phyloP scores from a whole-genome alignment of 2,329 filamentous ascomycete species.

The Botryosphaeria dothidea region DNA sequence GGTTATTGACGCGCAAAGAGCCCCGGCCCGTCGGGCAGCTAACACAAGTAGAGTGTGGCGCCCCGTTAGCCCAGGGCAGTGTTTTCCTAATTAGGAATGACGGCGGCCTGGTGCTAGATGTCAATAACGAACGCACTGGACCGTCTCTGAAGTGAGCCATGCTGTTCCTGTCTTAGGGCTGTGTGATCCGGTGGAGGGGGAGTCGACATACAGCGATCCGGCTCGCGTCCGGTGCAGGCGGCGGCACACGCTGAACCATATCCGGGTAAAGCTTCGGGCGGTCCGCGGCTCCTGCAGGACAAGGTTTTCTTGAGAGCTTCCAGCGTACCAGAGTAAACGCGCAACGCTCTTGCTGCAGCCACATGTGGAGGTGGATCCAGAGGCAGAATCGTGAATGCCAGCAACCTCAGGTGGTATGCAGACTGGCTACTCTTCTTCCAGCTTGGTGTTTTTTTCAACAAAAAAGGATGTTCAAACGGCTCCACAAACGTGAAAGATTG shows the following conservation, averaged over 20 bases:
- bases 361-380: background rate
- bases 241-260: background rate
- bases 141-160: background rate
- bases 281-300: background rate
- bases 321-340: background rate
- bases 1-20: conserved; percentile 5
- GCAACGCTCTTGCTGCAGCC: background rate
- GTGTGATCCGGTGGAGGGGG: background rate
- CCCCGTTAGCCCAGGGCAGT: background rate
- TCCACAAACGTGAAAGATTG: background rate
- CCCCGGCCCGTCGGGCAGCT: background rate
- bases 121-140: background rate
- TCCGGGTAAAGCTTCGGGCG: background rate
- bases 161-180: background rate
- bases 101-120: background rate
- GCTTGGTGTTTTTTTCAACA: background rate
- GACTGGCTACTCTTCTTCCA: background rate
- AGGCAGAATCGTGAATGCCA: background rate
- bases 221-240: background rate
- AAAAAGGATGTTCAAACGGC: too few relatives aligned
- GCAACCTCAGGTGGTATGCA: too few relatives aligned
- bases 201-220: background rate
- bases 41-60: background rate
- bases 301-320: conserved; percentile 5
- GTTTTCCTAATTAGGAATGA: background rate